Percentiles rank a stretch among this genome's conserved stretches.
Conservation (phyloP, 2,329 filamentous ascomycete genomes). For the Botryotinia calthae region DNA sequence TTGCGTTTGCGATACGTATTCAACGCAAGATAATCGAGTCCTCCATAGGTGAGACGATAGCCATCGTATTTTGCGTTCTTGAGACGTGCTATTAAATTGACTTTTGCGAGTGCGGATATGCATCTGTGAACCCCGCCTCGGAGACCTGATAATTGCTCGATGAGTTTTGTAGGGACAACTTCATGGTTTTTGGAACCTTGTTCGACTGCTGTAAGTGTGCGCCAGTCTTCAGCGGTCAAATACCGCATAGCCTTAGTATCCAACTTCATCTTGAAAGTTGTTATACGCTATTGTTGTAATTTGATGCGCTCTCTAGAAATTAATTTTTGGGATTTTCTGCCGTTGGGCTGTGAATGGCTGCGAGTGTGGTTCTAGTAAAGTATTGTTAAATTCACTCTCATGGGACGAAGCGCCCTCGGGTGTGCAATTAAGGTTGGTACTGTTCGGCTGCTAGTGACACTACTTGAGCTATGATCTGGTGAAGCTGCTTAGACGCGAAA, state of each 20-base stretch:
- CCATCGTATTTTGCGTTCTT: constrained; percentile 98
- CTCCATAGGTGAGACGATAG: constrained; percentile 93
- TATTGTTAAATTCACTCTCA: not conserved
- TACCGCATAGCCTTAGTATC: constrained; percentile 93
- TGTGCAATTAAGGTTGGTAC: constrained; percentile 16
- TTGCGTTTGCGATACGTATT: constrained; percentile 81
- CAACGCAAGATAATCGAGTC: constrained; percentile 94
- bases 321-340: constrained; percentile 16
- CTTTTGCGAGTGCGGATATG: constrained; percentile 90
- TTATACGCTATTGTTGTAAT: constrained; percentile 2
- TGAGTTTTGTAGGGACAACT: constrained; percentile 86
- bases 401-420: not conserved
- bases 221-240: constrained; percentile 89
- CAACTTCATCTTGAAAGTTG: constrained; percentile 69
- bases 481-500: constrained; percentile 23
- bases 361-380: not conserved
- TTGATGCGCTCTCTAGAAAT: not conserved
- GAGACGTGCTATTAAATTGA: constrained; percentile 83
- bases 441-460: constrained; percentile 18
- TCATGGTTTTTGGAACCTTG: constrained; percentile 95
- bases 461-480: constrained; percentile 22
- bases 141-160: constrained; percentile 78
- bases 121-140: constrained; percentile 80
- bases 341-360: constrained; percentile 4
- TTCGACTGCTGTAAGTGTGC: constrained; percentile 89